Evolutionary conservation across 192 early-diverging fungal species (phyloP), one percentile per base, ranked within the genome.

Genomic region (Phlyctochytrium arcticum): DNA sequence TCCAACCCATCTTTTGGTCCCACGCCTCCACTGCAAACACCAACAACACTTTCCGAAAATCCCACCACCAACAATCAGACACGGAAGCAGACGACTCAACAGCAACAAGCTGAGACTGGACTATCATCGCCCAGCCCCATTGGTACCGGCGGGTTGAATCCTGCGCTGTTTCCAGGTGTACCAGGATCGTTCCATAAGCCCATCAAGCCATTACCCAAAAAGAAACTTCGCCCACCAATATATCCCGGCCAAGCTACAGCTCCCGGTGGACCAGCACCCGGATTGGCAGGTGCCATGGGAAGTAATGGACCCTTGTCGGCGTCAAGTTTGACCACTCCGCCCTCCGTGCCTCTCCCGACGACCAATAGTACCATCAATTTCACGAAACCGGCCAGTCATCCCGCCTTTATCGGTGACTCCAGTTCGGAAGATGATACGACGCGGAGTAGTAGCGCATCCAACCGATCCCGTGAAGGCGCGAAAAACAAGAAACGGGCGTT

Each of bases 141-240:
- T 12, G 12, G 15, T 12, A 19, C 39, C 39, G 21, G 39, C 39
- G 39, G 39, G 39, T 44, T n/a, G n/a, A n/a, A n/a, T n/a, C n/a
- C n/a, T n/a, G n/a, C 39, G 39, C 39, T 44, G 39, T 44, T 19
- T 23, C 50, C 50, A 3, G 19, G 21, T 15, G 15, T 53, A 12
- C 21, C 50, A 12, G 50, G 21, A 23, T 15, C 26, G 26, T 53
- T 53, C 50, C 19, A 53, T 53, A 59, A 59, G 34, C 57, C 57
- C 10, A 59, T 59, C 24, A 59, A 59, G 9, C 57, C 57, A 21
- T 2, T 59, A 30, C 57, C 57, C 23, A 59, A 59, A 42, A 55
- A 32, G 32, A 55, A 55, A 31, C 27, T 55, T 27, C 24, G 32
- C 7, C 27, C 54, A 30, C 27, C 27, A 10, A 31, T n/a, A 10